Base-by-base conservation (phyloP, 257 asterid genomes). In the Ilex asprella region DNA sequence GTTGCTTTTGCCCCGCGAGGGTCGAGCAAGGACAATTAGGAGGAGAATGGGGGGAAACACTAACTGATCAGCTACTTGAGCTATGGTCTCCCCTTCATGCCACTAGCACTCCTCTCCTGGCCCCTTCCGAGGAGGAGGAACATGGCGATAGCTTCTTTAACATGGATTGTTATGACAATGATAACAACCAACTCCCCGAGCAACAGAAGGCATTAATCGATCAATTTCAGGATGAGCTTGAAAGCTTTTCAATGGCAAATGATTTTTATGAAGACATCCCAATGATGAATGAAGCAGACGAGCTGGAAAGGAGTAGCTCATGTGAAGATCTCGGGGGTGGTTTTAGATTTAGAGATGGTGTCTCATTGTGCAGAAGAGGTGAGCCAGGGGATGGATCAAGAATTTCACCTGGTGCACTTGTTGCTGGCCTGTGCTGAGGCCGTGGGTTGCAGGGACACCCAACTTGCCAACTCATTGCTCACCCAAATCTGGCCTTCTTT, bases 381-480 rank as follows among this genome's bases (percentile, higher is more conserved):
- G 21, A 58, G 30, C 65, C 54, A 35, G 44, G 70, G 52, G 53
- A 79, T 76, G 10, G 81, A 79, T 63, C 75, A 70, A 16, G 92
- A 86, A 53, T 83, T 84, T 2, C 73, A 84, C 15, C 63, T 84
- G 50, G 88, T 84, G 65, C 92, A 84, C 61, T 52, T 78, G 16
- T 66, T 84, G 21, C 66, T 84, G 49, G 85, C 79, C 56, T 84
- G 88, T 39, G 92, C 92, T 1, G 88, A 84, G 79, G 92, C 86
- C 2, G 75, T 84, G 31, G 85, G 88, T 14, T 82, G 86, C 16
- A 72, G 88, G 72, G 92, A 84, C 56, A 60, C 73, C 8, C 73
- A 21, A 0, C 79, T 84, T 10, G 84, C 86, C n/a, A 50, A 70
- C 39, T 67, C 88, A 7, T 59, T 84, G n/a, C 69, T 84, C 16